Evolutionary conservation across 2,329 filamentous ascomycete genomes (phyloP).

Genomic region (Penicillium glabrum): DNA sequence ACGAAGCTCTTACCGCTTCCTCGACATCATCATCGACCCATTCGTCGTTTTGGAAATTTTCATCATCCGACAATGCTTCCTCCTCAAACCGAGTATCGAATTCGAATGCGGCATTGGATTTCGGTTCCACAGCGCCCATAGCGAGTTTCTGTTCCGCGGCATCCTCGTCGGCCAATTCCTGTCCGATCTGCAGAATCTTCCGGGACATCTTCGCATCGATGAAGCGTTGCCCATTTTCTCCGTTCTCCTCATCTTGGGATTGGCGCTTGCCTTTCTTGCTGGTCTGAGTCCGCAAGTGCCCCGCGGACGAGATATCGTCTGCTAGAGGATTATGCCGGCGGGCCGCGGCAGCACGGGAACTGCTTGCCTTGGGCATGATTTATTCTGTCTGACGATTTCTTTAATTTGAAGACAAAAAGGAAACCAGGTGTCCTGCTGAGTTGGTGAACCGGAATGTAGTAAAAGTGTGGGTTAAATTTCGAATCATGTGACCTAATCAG

Average conservation of each 20-base stretch:
- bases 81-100: conserved; percentile 74
- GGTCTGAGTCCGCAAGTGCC: conserved; percentile 70
- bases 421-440: neutral
- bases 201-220: conserved; percentile 85
- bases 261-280: conserved; percentile 69
- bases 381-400: neutral
- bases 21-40: conserved; percentile 73
- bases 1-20: conserved; percentile 37
- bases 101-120: conserved; percentile 67
- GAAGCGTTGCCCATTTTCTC: conserved; percentile 65
- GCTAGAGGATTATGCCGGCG: conserved; percentile 88
- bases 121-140: conserved; percentile 40
- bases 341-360: conserved; percentile 54
- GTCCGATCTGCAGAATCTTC: conserved; percentile 85
- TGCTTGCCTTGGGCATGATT: conserved; percentile 77
- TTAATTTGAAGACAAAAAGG: neutral
- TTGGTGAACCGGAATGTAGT: neutral
- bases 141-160: conserved; percentile 49
- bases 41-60: conserved; percentile 59
- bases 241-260: conserved; percentile 52
- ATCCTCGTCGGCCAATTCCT: conserved; percentile 84
- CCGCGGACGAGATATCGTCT: conserved; percentile 75
- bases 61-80: conserved; percentile 47
- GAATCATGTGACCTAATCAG: conserved; percentile 32
- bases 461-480: conserved; percentile 35